These are phyloP conservation scores for Saitozyma podzolica DNA, from an alignment of 768 basidiomycete species.

Conservation along the genomic window DNA sequence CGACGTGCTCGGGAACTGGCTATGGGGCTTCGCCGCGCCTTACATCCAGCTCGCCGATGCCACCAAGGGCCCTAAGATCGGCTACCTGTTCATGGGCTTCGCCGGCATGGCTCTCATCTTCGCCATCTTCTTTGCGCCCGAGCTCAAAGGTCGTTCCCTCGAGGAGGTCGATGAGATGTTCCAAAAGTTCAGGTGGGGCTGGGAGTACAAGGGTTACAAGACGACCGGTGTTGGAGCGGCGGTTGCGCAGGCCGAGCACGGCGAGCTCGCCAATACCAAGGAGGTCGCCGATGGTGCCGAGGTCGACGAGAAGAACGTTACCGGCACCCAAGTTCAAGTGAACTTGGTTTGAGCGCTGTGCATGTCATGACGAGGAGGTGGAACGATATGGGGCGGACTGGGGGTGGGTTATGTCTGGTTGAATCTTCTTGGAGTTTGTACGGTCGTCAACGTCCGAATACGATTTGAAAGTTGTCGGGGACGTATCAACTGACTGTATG, in stretches of 20 bases:
- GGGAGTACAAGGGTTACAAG: constrained; percentile 20
- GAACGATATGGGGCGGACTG: too few relatives aligned
- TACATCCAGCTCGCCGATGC: constrained; percentile 11
- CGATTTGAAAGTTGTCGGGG: too few relatives aligned
- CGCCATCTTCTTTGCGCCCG: constrained; percentile 2
- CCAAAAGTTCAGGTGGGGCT: constrained; percentile 16
- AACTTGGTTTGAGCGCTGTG: too few relatives aligned
- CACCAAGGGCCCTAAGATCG: constrained; percentile 10
- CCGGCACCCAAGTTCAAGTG: too few relatives aligned
- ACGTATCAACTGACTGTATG: too few relatives aligned
- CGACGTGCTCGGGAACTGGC: constrained; percentile 15
- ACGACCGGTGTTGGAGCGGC: constrained; percentile 20
- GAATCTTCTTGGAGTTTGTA: too few relatives aligned
- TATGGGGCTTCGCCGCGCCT: constrained; percentile 10
- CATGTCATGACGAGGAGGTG: too few relatives aligned
- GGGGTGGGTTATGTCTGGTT: too few relatives aligned
- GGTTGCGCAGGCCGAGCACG: constrained; percentile 17
- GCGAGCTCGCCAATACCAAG: not conserved
- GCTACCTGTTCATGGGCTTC: constrained; percentile 14
- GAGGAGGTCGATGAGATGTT: constrained; percentile 4
- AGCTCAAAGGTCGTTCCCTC: not conserved
- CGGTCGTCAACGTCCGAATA: too few relatives aligned
- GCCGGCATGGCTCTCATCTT: constrained; percentile 3
- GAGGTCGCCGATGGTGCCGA: too few relatives aligned
- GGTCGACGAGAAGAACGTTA: too few relatives aligned